A percentile compares a stretch with the other conserved stretches of the same genome.
phyloP scores from a whole-genome alignment of 1,139 yeast species.

The Arxiozyma slooffiae region DNA sequence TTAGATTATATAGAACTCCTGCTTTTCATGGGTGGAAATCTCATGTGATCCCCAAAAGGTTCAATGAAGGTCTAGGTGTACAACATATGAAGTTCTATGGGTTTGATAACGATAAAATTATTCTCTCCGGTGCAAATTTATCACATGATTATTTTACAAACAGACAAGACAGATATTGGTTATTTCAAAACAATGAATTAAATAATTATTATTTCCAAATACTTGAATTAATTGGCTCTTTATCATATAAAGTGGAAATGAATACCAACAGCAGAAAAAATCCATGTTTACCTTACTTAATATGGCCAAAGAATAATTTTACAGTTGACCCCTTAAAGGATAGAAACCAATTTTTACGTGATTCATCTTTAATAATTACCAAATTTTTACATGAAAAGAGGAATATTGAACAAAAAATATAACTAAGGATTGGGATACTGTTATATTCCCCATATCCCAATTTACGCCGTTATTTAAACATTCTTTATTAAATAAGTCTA shows the following conservation, averaged over 20 bases:
- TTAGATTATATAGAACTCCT: constrained; percentile 87
- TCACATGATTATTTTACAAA: constrained; percentile 90
- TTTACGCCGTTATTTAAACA: constrained; percentile 63
- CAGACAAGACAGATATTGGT: constrained; percentile 85
- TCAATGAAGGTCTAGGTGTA: constrained; percentile 84
- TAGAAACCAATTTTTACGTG: constrained; percentile 46
- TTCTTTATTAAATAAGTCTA: constrained; percentile 45
- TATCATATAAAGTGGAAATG: constrained; percentile 47
- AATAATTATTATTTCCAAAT: constrained; percentile 65
- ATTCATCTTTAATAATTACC: constrained; percentile 47
- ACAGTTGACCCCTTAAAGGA: constrained; percentile 64
- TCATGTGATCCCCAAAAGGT: constrained; percentile 61
- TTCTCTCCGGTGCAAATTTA: constrained; percentile 84
- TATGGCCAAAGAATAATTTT: constrained; percentile 71
- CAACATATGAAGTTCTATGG: constrained; percentile 98
- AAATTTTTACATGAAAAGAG: constrained; percentile 40
- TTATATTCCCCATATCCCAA: constrained; percentile 89
- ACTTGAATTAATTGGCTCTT: constrained; percentile 53
- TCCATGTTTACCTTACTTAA: constrained; percentile 30
- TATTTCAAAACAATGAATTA: constrained; percentile 48
- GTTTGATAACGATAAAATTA: constrained; percentile 83
- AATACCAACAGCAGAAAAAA: constrained; percentile 33
- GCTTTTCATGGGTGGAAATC: constrained; percentile 61
- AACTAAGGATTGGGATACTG: constrained; percentile 33
- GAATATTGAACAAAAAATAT: neutral